These are phyloP conservation scores for Oryza meridionalis DNA, from an alignment of 176 grass and related monocot species.

Conservation along the genomic window DNA sequence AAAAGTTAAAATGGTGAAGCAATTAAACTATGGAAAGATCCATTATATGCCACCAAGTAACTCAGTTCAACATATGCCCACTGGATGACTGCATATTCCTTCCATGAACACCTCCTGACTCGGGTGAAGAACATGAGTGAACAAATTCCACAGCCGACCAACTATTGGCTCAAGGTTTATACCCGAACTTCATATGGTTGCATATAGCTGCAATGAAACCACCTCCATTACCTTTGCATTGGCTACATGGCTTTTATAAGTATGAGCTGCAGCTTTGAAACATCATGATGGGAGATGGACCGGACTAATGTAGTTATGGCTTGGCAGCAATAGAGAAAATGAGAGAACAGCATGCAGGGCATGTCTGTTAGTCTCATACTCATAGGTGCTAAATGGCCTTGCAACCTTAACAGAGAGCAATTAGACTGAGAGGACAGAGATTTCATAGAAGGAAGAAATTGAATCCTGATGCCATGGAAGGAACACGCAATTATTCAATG, in stretches of 20 bases:
- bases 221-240: neutral
- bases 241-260: too few species aligned
- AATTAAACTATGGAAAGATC: neutral
- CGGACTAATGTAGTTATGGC: neutral
- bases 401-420: neutral
- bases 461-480: neutral
- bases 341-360: neutral
- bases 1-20: slow-evolving; percentile 12
- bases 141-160: neutral
- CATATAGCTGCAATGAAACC: neutral
- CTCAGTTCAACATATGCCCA: neutral
- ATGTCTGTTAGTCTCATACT: neutral
- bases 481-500: neutral
- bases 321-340: neutral
- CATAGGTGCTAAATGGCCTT: neutral
- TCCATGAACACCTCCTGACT: neutral
- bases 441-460: neutral
- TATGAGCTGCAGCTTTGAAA: neutral
- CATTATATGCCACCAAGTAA: neutral
- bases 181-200: neutral
- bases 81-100: neutral
- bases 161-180: neutral
- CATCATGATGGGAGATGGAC: neutral
- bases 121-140: neutral
- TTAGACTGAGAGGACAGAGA: neutral